A percentile compares a stretch with the other conserved stretches of the same genome.
Evolutionary conservation across 2,329 filamentous ascomycete species (phyloP).

Genomic region (Zasmidium cellare): DNA sequence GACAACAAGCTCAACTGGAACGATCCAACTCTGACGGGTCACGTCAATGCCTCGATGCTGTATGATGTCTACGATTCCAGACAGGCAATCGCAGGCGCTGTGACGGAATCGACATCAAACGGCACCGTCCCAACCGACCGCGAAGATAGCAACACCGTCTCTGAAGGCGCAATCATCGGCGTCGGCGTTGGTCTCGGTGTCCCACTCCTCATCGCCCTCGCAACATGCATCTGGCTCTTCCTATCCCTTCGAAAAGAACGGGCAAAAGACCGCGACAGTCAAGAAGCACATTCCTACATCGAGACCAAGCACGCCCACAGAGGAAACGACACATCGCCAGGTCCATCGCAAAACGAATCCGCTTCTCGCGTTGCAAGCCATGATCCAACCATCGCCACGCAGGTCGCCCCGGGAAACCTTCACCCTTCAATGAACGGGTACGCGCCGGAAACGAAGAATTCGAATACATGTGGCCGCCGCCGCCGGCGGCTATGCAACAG

Average conservation of each 20-base stretch:
- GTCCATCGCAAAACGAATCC: too few relatives aligned
- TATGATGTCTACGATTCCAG: not conserved
- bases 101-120: not conserved
- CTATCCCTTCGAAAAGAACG: not conserved
- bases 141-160: not conserved
- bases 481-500: too few relatives aligned
- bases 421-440: too few relatives aligned
- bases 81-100: not conserved
- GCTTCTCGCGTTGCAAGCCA: too few relatives aligned
- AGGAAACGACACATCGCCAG: too few relatives aligned
- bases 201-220: slow-evolving; percentile 3
- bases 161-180: slow-evolving; percentile 1
- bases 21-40: not conserved
- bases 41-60: not conserved
- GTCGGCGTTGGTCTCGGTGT: slow-evolving; percentile 3
- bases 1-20: not conserved
- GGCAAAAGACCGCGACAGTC: not conserved
- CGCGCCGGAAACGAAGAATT: too few relatives aligned
- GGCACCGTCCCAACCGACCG: not conserved
- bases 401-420: too few relatives aligned
- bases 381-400: too few relatives aligned
- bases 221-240: not conserved
- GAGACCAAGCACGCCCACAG: too few relatives aligned
- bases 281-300: too few relatives aligned
- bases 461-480: too few relatives aligned